Base-by-base conservation (phyloP, 306 rosid species). In the Crotalaria pallida region DNA sequence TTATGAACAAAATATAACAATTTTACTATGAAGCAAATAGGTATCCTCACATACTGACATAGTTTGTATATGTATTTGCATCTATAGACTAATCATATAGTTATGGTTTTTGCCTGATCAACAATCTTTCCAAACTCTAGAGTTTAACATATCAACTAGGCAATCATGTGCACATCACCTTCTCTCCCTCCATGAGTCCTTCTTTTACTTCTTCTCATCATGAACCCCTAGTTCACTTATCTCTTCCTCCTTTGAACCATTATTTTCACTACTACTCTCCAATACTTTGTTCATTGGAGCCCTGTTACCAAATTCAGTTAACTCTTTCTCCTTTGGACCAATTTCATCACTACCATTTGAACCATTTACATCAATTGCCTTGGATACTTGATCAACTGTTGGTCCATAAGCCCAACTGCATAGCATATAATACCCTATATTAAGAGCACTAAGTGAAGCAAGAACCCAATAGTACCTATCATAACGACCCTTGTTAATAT, bases 351-450 rank as follows among this genome's bases (percentile, higher is more conserved):
- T 29, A 9, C 3, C 27, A 27, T 41, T 69, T 31, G 69, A n/a
- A 18, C 29, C 50, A 41, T 55, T 52, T 21, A 82, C 69, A 15
- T 57, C 69, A 47, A 7, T 9, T 7, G n/a, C 49, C 62, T 47
- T 78, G 15, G 74, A 21, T 17, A 36, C 31, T 78, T 65, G 58
- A 78, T 78, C 80, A 23, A 50, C 73, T 2, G 80, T 59, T 36
- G 89, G 86, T 27, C 89, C 96, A 68, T 84, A 88, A 22, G 86
- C 80, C 96, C 91, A 86, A 33, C 85, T 78, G 51, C 90, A 84
- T 0, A 77, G 10, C 0, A 84, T 57, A 66, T 56, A 89, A 67
- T 79, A 84, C 1, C 84, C 15, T 3, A 88, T 3, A 69, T 86
- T 84, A 38, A 79, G 34, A 40, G 63, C 76, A 55, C 73, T 76